phyloP scores from a whole-genome alignment of 2,329 filamentous ascomycete species.

The Stagonosporopsis cucurbitacearum region DNA sequence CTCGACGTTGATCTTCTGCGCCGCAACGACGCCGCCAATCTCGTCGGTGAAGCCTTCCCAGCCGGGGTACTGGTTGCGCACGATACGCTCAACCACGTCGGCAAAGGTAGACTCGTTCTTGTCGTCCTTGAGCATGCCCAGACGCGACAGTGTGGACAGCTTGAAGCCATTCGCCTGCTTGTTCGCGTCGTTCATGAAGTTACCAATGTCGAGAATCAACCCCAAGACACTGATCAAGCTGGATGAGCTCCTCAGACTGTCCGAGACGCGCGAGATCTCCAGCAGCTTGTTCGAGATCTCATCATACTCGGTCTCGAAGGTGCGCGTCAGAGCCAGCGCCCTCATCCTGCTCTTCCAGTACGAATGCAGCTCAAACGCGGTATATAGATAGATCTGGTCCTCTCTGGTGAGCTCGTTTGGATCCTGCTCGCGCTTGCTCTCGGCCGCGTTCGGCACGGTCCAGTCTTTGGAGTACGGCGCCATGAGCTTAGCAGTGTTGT shows the following conservation, averaged over 20 bases:
- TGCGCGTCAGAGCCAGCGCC: conserved; percentile 82
- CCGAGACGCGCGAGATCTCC: conserved; percentile 84
- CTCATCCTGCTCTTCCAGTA: conserved; percentile 99
- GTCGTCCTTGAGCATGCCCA: conserved; percentile 98
- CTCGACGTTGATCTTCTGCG: conserved; percentile 94
- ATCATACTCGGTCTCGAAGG: conserved; percentile 87
- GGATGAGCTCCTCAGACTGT: conserved; percentile 88
- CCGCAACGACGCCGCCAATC: conserved; percentile 76
- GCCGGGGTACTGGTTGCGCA: conserved; percentile 93
- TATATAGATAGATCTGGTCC: conserved; percentile 93
- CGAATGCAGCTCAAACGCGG: conserved; percentile 91
- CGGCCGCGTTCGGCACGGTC: conserved; percentile 84
- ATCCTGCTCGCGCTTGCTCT: conserved; percentile 81
- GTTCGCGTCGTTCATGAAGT: conserved; percentile 99
- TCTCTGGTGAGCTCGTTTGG: conserved; percentile 87
- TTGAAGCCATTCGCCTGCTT: conserved; percentile 99
- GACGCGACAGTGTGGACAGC: conserved; percentile 86
- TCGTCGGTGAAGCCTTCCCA: conserved; percentile 91
- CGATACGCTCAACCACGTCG: conserved; percentile 94
- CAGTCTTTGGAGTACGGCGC: conserved; percentile 96
- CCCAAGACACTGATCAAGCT: conserved; percentile 95
- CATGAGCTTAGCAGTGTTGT: conserved; percentile 89
- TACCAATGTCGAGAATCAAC: conserved; percentile 95
- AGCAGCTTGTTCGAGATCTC: conserved; percentile 85
- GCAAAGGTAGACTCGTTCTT: conserved; percentile 97